Evolutionary conservation across 2,329 filamentous ascomycete species (phyloP).

Genomic region (Penicillium sp.): DNA sequence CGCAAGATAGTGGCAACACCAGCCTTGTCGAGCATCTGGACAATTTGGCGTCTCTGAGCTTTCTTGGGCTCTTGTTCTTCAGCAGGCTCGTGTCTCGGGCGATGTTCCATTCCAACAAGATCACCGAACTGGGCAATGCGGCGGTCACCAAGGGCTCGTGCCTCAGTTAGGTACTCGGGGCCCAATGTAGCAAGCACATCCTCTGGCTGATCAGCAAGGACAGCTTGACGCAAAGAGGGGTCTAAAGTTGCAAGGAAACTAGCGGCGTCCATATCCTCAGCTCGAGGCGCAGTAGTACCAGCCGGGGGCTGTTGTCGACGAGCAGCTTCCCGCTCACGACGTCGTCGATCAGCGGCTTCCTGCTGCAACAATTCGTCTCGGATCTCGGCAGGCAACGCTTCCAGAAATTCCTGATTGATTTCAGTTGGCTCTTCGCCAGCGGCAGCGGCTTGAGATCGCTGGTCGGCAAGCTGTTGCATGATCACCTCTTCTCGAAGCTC

Average conservation of each 20-base stretch:
- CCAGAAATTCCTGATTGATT: constrained; percentile 89
- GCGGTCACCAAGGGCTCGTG: constrained; percentile 66
- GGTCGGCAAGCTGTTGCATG: constrained; percentile 80
- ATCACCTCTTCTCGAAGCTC: constrained; percentile 96
- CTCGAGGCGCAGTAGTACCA: constrained; percentile 51
- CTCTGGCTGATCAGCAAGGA: constrained; percentile 88
- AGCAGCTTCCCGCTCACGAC: constrained; percentile 79
- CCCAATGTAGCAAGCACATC: constrained; percentile 82
- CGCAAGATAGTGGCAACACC: constrained; percentile 93
- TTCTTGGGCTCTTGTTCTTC: constrained; percentile 59
- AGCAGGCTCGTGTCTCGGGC: constrained; percentile 35
- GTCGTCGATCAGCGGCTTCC: constrained; percentile 83
- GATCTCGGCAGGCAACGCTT: constrained; percentile 87
- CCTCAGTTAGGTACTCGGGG: constrained; percentile 82
- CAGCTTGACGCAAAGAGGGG: constrained; percentile 77
- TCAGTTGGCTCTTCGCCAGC: constrained; percentile 63
- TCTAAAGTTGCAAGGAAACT: constrained; percentile 91
- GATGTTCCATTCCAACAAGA: constrained; percentile 36
- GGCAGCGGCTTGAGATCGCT: constrained; percentile 73
- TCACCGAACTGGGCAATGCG: constrained; percentile 57
- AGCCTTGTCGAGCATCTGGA: constrained; percentile 96
- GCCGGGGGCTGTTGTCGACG: constrained; percentile 63
- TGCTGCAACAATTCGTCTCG: constrained; percentile 87
- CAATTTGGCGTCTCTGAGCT: constrained; percentile 73
- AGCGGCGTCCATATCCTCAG: constrained; percentile 85